These are phyloP conservation scores for Pyrenula massariospora DNA, from an alignment of 495 filamentous ascomycete genomes.

Conservation along the genomic window DNA sequence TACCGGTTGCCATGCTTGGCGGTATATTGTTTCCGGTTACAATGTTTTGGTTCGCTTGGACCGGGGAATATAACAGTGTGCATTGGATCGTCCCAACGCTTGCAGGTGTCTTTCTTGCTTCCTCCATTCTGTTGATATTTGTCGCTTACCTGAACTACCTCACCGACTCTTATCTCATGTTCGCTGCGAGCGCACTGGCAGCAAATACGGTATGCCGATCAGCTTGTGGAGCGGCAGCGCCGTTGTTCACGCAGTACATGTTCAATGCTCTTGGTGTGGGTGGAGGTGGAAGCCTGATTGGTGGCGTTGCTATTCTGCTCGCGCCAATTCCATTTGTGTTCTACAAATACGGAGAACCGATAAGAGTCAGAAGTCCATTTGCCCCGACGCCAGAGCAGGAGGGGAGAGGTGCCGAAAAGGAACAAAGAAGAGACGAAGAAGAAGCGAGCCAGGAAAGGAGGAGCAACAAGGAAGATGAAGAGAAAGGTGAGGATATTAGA, in stretches of 20 bases:
- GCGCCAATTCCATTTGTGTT: constrained; percentile 38
- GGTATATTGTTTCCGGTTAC: constrained; percentile 39
- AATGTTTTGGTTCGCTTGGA: constrained; percentile 51
- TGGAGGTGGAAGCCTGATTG: constrained; percentile 35
- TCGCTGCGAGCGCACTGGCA: constrained; percentile 14
- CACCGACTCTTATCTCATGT: constrained; percentile 17
- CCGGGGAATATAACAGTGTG: constrained; percentile 22
- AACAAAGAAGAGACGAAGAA: constrained; percentile 8
- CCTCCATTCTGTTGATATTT: constrained; percentile 5
- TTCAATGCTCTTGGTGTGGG: constrained; percentile 27
- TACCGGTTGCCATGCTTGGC: constrained; percentile 44
- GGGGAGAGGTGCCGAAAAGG: constrained; percentile 3
- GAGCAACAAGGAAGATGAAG: neutral
- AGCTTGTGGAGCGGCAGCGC: constrained; percentile 17
- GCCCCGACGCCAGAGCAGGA: constrained; percentile 15
- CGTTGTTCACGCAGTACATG: constrained; percentile 21
- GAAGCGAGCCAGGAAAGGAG: neutral
- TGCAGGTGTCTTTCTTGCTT: constrained; percentile 23
- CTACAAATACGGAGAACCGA: constrained; percentile 34
- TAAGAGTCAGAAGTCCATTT: constrained; percentile 26
- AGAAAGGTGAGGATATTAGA: neutral
- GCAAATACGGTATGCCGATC: constrained; percentile 19
- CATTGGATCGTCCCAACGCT: constrained; percentile 38
- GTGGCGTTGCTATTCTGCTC: constrained; percentile 27
- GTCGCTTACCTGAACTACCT: constrained; percentile 13